Evolutionary conservation across 164 flowering plant species (phyloP).

Genomic region (Dillenia suffruticosa): DNA sequence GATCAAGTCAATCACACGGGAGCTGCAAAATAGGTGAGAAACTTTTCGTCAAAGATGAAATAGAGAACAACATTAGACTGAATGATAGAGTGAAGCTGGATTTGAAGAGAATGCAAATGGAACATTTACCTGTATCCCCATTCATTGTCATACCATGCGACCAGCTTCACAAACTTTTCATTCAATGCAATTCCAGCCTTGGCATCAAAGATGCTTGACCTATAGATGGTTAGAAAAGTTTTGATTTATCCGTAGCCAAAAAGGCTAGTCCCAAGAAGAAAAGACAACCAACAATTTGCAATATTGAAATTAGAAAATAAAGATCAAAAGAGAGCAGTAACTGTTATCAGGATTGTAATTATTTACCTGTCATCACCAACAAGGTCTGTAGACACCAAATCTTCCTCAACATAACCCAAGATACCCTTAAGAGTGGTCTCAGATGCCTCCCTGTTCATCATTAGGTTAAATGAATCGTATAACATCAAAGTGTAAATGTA

Average conservation of each 20-base stretch:
- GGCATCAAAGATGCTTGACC: constrained; percentile 97
- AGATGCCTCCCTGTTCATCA: constrained; percentile 56
- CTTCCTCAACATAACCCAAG: constrained; percentile 88
- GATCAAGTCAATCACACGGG: constrained; percentile 62
- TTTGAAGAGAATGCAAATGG: not conserved
- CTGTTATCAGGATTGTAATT: not conserved
- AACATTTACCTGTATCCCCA: too few relatives aligned
- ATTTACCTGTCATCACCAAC: constrained; percentile 79
- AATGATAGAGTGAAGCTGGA: too few relatives aligned
- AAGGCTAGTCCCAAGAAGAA: not conserved
- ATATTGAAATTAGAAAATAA: not conserved
- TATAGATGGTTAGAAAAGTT: constrained; percentile 10
- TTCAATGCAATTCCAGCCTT: constrained; percentile 95
- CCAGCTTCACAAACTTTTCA: constrained; percentile 69
- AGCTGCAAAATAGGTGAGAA: constrained; percentile 28
- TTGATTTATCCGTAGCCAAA: not conserved
- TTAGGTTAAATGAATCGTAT: not conserved
- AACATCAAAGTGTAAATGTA: not conserved
- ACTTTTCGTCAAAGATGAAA: not conserved
- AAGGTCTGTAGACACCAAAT: constrained; percentile 88
- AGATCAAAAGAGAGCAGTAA: not conserved
- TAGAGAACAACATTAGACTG: not conserved
- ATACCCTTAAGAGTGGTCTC: too few relatives aligned
- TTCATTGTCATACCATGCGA: constrained; percentile 92
- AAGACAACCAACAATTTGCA: not conserved